A percentile compares a stretch with the other conserved stretches of the same genome.
Conservation (phyloP, 192 early-diverging fungal species). For the Radiomyces spectabilis region DNA sequence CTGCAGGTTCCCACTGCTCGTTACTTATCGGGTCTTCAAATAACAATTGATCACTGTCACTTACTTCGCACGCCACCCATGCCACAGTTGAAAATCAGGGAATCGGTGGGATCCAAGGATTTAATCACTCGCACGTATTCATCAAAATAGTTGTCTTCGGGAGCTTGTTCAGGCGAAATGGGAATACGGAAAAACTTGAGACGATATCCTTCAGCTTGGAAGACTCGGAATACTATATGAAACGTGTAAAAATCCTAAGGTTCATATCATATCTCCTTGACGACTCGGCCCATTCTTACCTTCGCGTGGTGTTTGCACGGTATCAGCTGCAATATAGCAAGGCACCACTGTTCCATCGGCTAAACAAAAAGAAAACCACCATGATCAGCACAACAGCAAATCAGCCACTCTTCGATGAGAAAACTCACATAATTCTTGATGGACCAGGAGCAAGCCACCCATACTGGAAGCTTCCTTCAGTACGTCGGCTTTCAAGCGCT, state of each 20-base stretch:
- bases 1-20: constrained; percentile 7
- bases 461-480: constrained; percentile 33
- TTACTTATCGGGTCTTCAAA: background rate
- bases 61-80: constrained; percentile 55
- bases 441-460: constrained; percentile 50
- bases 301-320: constrained; percentile 49
- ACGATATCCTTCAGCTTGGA: constrained; percentile 35
- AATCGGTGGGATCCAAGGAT: constrained; percentile 21
- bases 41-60: background rate
- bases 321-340: constrained; percentile 48
- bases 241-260: background rate
- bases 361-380: background rate
- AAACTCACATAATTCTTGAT: constrained; percentile 46
- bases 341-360: constrained; percentile 41
- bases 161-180: constrained; percentile 49
- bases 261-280: background rate
- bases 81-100: constrained; percentile 57
- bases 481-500: constrained; percentile 51
- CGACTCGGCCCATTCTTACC: constrained; percentile 1
- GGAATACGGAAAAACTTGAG: constrained; percentile 54
- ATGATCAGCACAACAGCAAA: background rate
- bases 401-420: background rate
- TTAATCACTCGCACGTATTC: constrained; percentile 49
- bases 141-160: constrained; percentile 54
- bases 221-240: constrained; percentile 38